phyloP scores from a whole-genome alignment of 768 basidiomycete species.

The Dentipellis sp. region DNA sequence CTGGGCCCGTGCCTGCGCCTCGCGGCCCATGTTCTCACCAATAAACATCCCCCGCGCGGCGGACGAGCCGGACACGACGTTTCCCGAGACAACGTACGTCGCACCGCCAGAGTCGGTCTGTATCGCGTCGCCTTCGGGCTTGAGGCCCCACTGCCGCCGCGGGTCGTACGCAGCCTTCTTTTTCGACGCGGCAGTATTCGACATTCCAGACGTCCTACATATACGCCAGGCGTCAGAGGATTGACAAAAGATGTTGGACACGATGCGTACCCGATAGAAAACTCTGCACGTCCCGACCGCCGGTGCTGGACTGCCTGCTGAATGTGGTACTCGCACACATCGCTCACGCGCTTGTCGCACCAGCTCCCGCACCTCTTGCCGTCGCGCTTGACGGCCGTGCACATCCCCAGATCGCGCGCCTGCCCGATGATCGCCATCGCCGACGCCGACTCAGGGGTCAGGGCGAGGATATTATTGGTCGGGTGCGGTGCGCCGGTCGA shows the following conservation, averaged over 20 bases:
- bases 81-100: conserved; percentile 79
- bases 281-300: conserved; percentile 77
- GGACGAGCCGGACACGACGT: conserved; percentile 47
- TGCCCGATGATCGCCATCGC: conserved; percentile 82
- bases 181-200: conserved; percentile 4
- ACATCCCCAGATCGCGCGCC: conserved; percentile 83
- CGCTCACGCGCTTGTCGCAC: conserved; percentile 83
- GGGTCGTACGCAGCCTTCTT: conserved; percentile 55
- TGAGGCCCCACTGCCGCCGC: conserved; percentile 64
- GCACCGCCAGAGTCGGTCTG: conserved; percentile 26
- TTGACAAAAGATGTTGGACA: background rate
- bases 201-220: conserved; percentile 67
- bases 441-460: conserved; percentile 76
- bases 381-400: conserved; percentile 66
- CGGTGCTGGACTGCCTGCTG: conserved; percentile 69
- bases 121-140: conserved; percentile 34
- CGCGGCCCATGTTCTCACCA: conserved; percentile 68
- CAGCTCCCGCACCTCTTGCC: conserved; percentile 79
- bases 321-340: conserved; percentile 90
- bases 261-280: conserved; percentile 63
- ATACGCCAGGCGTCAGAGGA: background rate
- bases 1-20: conserved; percentile 69
- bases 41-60: conserved; percentile 35
- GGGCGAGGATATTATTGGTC: conserved; percentile 70
- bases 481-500: conserved; percentile 60